Conservation (phyloP, 768 basidiomycete genomes). For the Cytidiella melzeri region DNA sequence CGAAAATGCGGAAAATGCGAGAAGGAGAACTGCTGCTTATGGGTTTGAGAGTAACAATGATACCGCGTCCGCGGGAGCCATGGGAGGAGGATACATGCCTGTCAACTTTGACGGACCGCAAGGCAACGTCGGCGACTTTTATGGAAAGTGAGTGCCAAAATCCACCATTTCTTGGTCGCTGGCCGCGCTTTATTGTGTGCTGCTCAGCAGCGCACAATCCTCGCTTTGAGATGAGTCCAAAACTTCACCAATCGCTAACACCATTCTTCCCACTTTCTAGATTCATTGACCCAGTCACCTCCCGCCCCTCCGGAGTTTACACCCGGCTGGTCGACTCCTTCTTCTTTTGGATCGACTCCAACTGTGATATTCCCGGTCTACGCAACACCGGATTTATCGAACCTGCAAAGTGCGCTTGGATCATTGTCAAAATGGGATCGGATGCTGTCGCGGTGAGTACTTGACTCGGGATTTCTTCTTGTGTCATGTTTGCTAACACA, state of each 20-base stretch:
- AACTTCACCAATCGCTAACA: background rate
- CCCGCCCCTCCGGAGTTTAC: slow-evolving; percentile 1
- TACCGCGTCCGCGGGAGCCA: no score
- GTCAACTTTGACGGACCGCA: background rate
- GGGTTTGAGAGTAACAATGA: no score
- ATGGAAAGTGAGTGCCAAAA: background rate
- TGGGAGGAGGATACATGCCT: slow-evolving; percentile 1
- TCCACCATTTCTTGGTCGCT: no score
- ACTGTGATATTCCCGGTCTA: slow-evolving; percentile 5
- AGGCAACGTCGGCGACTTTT: background rate
- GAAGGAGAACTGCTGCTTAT: no score
- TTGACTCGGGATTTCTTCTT: background rate
- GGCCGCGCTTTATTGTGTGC: no score
- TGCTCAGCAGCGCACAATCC: no score
- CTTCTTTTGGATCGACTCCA: slow-evolving; percentile 4
- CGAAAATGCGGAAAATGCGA: no score
- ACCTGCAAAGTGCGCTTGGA: slow-evolving; percentile 8
- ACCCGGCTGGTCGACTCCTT: slow-evolving; percentile 1
- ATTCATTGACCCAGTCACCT: background rate
- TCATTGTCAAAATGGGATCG: background rate
- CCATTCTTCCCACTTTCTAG: background rate
- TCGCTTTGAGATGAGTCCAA: no score
- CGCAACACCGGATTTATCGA: slow-evolving; percentile 4
- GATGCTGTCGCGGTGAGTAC: background rate
- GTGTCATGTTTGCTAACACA: no score